phyloP scores from a whole-genome alignment of 129 eudicot genomes.

The Saposhnikovia divaricata region DNA sequence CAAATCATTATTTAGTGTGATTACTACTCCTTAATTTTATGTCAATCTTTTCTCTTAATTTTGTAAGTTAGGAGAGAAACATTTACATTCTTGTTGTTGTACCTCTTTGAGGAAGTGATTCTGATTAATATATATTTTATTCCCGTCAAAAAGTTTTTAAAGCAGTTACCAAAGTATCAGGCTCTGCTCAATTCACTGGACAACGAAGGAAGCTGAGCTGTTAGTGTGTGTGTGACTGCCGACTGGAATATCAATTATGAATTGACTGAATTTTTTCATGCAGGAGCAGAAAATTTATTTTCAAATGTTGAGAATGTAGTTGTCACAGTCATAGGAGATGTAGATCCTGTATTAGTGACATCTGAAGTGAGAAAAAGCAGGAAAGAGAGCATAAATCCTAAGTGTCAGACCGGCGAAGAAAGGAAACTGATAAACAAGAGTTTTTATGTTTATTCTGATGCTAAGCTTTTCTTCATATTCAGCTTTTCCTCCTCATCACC shows the following conservation, averaged over 20 bases:
- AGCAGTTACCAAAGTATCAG: slow-evolving; percentile 31
- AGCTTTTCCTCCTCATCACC: too few species aligned
- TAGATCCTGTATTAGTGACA: slow-evolving; percentile 26
- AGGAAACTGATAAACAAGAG: neutral
- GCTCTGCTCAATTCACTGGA: neutral
- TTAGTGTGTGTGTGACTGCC: neutral
- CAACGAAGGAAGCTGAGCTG: neutral
- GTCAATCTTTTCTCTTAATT: too few species aligned
- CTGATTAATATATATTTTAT: too few species aligned
- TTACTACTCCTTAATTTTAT: too few species aligned
- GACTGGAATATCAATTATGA: neutral
- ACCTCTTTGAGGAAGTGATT: too few species aligned
- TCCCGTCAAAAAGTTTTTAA: too few species aligned
- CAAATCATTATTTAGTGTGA: too few species aligned
- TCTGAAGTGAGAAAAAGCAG: slow-evolving; percentile 19
- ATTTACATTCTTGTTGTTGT: too few species aligned
- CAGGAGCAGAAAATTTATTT: slow-evolving; percentile 24
- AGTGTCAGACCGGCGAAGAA: slow-evolving; percentile 27
- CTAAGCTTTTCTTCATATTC: too few species aligned
- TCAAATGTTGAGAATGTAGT: slow-evolving; percentile 28
- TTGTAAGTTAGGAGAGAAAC: too few species aligned
- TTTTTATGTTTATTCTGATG: neutral
- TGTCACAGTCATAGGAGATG: slow-evolving; percentile 27
- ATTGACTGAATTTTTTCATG: neutral
- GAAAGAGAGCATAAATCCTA: slow-evolving; percentile 19